Percentiles rank a stretch among this genome's conserved stretches.
Conservation (phyloP, 2,329 filamentous ascomycete species). For the Penicillium nordicum region DNA sequence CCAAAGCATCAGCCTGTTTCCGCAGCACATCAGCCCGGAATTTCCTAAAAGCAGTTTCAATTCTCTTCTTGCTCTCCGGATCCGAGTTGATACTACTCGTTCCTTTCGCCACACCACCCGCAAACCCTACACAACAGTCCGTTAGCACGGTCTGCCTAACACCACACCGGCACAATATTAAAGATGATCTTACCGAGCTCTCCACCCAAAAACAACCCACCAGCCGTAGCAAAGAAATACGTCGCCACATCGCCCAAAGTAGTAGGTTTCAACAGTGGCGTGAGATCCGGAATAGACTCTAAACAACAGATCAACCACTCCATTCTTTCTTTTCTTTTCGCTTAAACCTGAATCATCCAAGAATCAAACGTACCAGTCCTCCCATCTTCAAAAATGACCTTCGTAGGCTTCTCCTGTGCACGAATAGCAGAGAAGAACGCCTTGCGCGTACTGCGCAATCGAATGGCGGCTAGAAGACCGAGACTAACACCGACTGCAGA, state of each 20-base stretch:
- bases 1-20: slow-evolving; percentile 56
- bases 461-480: slow-evolving; percentile 56
- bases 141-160: not conserved
- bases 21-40: slow-evolving; percentile 63
- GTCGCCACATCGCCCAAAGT: slow-evolving; percentile 59
- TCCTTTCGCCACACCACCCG: slow-evolving; percentile 56
- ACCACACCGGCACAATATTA: not conserved
- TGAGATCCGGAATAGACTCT: slow-evolving; percentile 62
- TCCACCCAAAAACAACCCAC: slow-evolving; percentile 62
- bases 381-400: slow-evolving; percentile 61
- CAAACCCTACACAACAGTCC: slow-evolving; percentile 42
- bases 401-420: slow-evolving; percentile 58
- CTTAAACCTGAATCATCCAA: not conserved
- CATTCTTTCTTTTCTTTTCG: no score
- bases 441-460: slow-evolving; percentile 54
- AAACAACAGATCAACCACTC: slow-evolving; percentile 3
- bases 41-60: slow-evolving; percentile 61
- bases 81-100: slow-evolving; percentile 53
- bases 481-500: slow-evolving; percentile 59
- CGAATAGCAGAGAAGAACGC: slow-evolving; percentile 62
- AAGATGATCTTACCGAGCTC: slow-evolving; percentile 45
- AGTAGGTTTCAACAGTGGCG: slow-evolving; percentile 55
- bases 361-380: slow-evolving; percentile 48
- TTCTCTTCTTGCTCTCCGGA: slow-evolving; percentile 52
- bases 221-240: slow-evolving; percentile 60